Percentiles rank a stretch among this genome's conserved stretches.
Evolutionary conservation across 306 rosid genomes (phyloP).

Genomic region (Inga leiocalycina): DNA sequence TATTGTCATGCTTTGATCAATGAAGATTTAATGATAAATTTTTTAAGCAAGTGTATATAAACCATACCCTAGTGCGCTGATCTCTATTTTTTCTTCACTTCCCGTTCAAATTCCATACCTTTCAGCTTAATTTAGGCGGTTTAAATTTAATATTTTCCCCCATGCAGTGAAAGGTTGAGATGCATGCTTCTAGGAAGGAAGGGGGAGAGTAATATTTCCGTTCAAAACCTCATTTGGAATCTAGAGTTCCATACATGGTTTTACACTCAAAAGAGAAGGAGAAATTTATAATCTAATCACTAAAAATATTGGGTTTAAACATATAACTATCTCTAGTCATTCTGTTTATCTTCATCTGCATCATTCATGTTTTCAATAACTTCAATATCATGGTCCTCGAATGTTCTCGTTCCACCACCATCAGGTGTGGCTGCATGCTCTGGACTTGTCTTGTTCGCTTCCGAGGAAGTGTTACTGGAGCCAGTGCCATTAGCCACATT

Average conservation of each 20-base stretch:
- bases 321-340: conserved; percentile 39
- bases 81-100: not conserved
- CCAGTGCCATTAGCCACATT: conserved; percentile 66
- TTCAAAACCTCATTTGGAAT: conserved; percentile 31
- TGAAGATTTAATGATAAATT: not conserved
- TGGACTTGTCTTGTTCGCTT: conserved; percentile 40
- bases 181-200: not conserved
- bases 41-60: not conserved
- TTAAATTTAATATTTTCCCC: not conserved
- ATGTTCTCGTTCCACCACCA: conserved; percentile 41
- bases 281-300: conserved; percentile 49
- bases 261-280: conserved; percentile 56
- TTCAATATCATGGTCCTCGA: conserved; percentile 47
- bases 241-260: conserved; percentile 55
- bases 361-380: conserved; percentile 45
- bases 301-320: conserved; percentile 36
- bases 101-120: not conserved
- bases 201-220: not conserved
- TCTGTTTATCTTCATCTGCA: conserved; percentile 53
- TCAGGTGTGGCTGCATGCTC: conserved; percentile 46
- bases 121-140: not conserved
- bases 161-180: not conserved
- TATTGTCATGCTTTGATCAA: not conserved
- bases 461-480: conserved; percentile 34
- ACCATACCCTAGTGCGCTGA: not conserved